A percentile compares a stretch with the other conserved stretches of the same genome.
Evolutionary conservation across 176 grass and related monocot species (phyloP).

Genomic region (Bromus sterilis): DNA sequence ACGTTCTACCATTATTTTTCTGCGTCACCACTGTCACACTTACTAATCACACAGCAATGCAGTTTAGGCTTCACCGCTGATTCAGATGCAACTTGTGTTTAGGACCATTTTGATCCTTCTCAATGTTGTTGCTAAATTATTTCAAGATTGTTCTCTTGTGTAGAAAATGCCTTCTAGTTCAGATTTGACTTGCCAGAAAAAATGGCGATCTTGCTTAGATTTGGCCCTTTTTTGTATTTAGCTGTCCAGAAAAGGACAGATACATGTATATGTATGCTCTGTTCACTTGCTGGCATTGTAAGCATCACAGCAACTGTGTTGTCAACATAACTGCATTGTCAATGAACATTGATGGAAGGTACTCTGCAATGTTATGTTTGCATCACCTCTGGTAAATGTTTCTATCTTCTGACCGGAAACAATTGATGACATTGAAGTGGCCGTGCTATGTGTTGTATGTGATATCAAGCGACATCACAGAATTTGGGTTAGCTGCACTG

Average conservation of each 20-base stretch:
- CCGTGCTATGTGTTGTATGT: too few species aligned
- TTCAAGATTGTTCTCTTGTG: background rate
- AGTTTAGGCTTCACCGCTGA: background rate
- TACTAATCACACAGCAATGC: background rate
- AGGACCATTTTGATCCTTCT: background rate
- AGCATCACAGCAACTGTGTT: background rate
- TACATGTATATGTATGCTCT: background rate
- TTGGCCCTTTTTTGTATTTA: background rate
- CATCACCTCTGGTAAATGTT: background rate
- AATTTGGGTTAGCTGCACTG: too few species aligned
- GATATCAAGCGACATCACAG: too few species aligned
- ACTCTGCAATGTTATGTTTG: background rate
- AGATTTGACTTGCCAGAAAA: background rate
- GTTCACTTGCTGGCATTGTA: background rate
- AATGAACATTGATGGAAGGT: background rate
- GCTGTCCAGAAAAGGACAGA: background rate
- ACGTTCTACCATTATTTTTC: background rate
- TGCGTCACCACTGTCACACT: background rate
- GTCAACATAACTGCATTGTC: background rate
- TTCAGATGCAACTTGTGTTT: background rate
- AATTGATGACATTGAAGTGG: too few species aligned
- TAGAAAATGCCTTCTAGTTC: background rate
- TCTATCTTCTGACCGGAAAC: too few species aligned
- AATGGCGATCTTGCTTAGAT: background rate
- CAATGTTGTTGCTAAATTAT: constrained; percentile 15